Conservation (phyloP, 129 eudicot genomes). For the Apium graveolens region DNA sequence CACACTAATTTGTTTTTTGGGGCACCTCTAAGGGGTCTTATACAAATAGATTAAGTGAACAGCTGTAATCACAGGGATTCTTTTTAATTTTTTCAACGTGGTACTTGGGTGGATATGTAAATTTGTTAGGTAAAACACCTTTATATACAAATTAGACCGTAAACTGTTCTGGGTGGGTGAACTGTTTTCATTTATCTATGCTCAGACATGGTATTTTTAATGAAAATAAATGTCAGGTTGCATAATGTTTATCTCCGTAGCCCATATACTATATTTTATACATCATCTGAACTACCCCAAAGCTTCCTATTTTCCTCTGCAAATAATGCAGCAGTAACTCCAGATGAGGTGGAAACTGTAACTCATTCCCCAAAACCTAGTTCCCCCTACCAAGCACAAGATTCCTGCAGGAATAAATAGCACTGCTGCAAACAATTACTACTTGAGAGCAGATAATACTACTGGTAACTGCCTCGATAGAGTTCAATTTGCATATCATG, state of each 20-base stretch:
- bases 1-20: no score
- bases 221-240: neutral
- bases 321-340: slow-evolving; percentile 26
- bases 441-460: slow-evolving; percentile 54
- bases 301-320: slow-evolving; percentile 1
- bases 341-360: slow-evolving; percentile 23
- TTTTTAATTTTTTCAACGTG: neutral
- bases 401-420: slow-evolving; percentile 50
- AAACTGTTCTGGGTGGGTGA: neutral
- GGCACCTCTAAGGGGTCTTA: neutral
- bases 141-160: neutral
- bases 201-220: neutral
- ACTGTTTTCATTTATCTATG: no score
- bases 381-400: slow-evolving; percentile 31
- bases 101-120: no score
- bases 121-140: no score
- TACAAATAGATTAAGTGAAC: neutral
- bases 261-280: neutral
- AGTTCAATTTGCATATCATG: neutral
- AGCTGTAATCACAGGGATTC: neutral
- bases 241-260: neutral
- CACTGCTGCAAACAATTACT: slow-evolving; percentile 35
- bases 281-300: neutral
- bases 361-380: slow-evolving; percentile 28
- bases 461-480: slow-evolving; percentile 28